phyloP scores from a whole-genome alignment of 768 basidiomycete species.

The Pleurotus giganteus region DNA sequence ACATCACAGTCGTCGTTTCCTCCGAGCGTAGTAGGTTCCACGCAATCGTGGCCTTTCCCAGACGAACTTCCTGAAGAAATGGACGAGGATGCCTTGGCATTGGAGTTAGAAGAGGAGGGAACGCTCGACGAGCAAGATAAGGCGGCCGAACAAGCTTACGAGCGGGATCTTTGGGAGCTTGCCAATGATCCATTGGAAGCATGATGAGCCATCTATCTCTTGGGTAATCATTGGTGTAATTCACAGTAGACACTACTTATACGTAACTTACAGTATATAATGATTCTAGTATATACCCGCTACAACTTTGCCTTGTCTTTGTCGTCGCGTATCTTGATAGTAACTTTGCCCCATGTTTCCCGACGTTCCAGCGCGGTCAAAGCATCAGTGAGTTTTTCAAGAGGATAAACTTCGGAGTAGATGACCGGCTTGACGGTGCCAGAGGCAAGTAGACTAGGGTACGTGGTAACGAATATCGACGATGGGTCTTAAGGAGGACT shows the following conservation, averaged over 20 bases:
- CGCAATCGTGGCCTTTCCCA: background rate
- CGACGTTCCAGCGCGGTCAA: slow-evolving; percentile 74
- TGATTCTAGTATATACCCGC: background rate
- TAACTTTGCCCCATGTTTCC: slow-evolving; percentile 91
- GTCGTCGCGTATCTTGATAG: slow-evolving; percentile 64
- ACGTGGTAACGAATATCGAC: background rate
- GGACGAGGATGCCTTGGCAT: slow-evolving; percentile 34
- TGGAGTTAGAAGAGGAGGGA: slow-evolving; percentile 43
- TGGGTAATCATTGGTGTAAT: background rate
- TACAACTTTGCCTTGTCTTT: slow-evolving; percentile 42
- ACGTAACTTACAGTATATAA: background rate
- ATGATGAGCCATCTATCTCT: background rate
- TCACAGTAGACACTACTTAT: background rate
- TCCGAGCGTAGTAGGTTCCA: background rate
- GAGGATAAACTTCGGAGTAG: slow-evolving; percentile 66
- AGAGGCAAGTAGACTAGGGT: slow-evolving; percentile 62
- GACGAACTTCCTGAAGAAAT: slow-evolving; percentile 18
- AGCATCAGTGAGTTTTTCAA: slow-evolving; percentile 67
- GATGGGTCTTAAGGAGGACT: slow-evolving; percentile 17
- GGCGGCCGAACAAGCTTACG: slow-evolving; percentile 28
- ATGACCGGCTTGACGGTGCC: slow-evolving; percentile 66
- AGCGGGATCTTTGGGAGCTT: slow-evolving; percentile 40
- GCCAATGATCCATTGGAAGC: background rate
- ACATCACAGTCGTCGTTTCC: slow-evolving; percentile 12
- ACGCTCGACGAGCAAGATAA: slow-evolving; percentile 36